Conservation (phyloP, 495 filamentous ascomycete species). For the Trichoderma reesei region DNA sequence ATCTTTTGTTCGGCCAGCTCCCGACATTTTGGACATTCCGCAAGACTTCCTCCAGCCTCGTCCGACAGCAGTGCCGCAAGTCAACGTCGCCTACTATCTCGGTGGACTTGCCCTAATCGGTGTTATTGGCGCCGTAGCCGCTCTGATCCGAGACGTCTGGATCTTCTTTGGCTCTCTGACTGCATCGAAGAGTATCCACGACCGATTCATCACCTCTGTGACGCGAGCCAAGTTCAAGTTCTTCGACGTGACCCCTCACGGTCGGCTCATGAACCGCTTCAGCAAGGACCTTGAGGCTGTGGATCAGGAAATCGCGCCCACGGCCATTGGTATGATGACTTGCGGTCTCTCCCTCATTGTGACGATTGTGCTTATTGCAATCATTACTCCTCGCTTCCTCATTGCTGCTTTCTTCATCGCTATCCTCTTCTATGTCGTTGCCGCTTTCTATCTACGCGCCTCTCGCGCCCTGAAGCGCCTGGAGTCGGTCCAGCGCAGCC, state of each 20-base stretch:
- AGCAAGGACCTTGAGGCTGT: slow-evolving; percentile 94
- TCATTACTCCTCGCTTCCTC: slow-evolving; percentile 87
- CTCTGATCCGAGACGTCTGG: slow-evolving; percentile 69
- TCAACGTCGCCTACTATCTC: slow-evolving; percentile 79
- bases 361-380: slow-evolving; percentile 82
- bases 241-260: slow-evolving; percentile 93
- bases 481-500: slow-evolving; percentile 89
- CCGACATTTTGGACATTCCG: not conserved
- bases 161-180: slow-evolving; percentile 88
- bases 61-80: slow-evolving; percentile 33
- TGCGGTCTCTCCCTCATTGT: slow-evolving; percentile 60
- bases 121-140: slow-evolving; percentile 59
- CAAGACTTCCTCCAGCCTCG: not conserved
- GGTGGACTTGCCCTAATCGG: slow-evolving; percentile 73
- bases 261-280: slow-evolving; percentile 97
- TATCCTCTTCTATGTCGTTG: slow-evolving; percentile 70
- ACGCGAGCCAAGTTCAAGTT: slow-evolving; percentile 90
- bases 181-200: slow-evolving; percentile 80
- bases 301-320: slow-evolving; percentile 90
- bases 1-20: not conserved
- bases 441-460: slow-evolving; percentile 78
- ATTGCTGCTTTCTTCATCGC: slow-evolving; percentile 82
- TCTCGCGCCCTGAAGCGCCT: slow-evolving; percentile 90
- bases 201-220: slow-evolving; percentile 64
- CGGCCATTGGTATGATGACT: slow-evolving; percentile 58